A percentile compares a stretch with the other conserved stretches of the same genome.
phyloP scores from a whole-genome alignment of 441 rosid species.

The Euphorbia celastroides region DNA sequence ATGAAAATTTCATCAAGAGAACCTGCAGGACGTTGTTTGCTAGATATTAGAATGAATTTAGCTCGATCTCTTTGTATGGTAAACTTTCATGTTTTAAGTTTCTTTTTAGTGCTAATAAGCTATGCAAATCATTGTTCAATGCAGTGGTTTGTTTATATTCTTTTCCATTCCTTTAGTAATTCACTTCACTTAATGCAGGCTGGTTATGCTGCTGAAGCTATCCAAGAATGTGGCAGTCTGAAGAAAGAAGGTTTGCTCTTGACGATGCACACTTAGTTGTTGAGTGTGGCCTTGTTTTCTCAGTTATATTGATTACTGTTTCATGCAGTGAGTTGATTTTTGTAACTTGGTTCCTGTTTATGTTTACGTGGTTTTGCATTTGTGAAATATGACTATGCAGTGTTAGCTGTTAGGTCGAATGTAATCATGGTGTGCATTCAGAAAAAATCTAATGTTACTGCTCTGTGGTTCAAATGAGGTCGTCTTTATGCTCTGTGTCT shows the following conservation, averaged over 20 bases:
- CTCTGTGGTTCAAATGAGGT: not conserved
- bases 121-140: slow-evolving; percentile 1
- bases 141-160: slow-evolving; percentile 2
- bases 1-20: slow-evolving; percentile 35
- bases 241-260: slow-evolving; percentile 49
- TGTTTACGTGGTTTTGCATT: not conserved
- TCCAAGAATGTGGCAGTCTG: slow-evolving; percentile 61
- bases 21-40: slow-evolving; percentile 38
- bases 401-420: too few species aligned
- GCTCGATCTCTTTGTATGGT: slow-evolving; percentile 80
- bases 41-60: slow-evolving; percentile 66
- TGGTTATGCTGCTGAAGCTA: slow-evolving; percentile 62
- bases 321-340: not conserved
- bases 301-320: slow-evolving; percentile 5
- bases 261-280: slow-evolving; percentile 8
- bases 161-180: slow-evolving; percentile 17
- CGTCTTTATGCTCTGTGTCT: not conserved
- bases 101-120: slow-evolving; percentile 6
- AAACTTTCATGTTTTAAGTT: slow-evolving; percentile 26
- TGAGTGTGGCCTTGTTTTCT: slow-evolving; percentile 8
- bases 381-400: too few species aligned
- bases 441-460: not conserved
- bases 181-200: slow-evolving; percentile 44
- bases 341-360: not conserved
- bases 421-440: not conserved